Percentiles rank a stretch among this genome's conserved stretches.
phyloP scores from a whole-genome alignment of 177 flowering plant species.

The Tripterygium wilfordii region DNA sequence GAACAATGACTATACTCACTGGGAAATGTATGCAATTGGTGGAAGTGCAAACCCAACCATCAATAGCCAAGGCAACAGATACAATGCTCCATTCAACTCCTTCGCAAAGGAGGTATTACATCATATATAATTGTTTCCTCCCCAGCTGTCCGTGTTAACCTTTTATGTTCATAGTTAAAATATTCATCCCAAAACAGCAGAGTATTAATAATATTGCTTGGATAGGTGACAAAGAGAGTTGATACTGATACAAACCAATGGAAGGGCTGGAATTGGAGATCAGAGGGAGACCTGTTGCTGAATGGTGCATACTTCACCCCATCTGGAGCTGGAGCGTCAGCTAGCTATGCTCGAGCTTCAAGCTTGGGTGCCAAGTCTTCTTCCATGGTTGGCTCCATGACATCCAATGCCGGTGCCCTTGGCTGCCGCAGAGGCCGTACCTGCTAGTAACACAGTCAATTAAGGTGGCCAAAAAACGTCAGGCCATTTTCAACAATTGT shows the following conservation, averaged over 20 bases:
- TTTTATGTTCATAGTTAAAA: too few species aligned
- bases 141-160: too few species aligned
- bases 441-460: constrained; percentile 24
- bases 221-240: constrained; percentile 62
- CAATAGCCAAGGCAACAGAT: constrained; percentile 62
- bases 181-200: too few species aligned
- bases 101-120: constrained; percentile 54
- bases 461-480: constrained; percentile 10
- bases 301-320: constrained; percentile 69
- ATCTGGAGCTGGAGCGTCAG: constrained; percentile 60
- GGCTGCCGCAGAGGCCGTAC: constrained; percentile 37
- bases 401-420: constrained; percentile 51
- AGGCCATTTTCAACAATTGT: not conserved
- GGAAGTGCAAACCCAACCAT: constrained; percentile 57
- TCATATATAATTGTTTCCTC: too few species aligned
- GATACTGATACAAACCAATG: constrained; percentile 33
- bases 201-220: not conserved
- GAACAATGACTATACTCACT: constrained; percentile 52
- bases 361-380: constrained; percentile 62
- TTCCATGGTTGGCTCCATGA: constrained; percentile 52
- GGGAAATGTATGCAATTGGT: constrained; percentile 64
- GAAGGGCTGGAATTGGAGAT: constrained; percentile 53
- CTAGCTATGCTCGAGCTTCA: constrained; percentile 64
- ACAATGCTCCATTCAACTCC: constrained; percentile 35
- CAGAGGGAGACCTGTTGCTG: constrained; percentile 52